A percentile compares a stretch with the other conserved stretches of the same genome.
Evolutionary conservation across 768 basidiomycete genomes (phyloP).

Genomic region (Antrodiella citrinella): DNA sequence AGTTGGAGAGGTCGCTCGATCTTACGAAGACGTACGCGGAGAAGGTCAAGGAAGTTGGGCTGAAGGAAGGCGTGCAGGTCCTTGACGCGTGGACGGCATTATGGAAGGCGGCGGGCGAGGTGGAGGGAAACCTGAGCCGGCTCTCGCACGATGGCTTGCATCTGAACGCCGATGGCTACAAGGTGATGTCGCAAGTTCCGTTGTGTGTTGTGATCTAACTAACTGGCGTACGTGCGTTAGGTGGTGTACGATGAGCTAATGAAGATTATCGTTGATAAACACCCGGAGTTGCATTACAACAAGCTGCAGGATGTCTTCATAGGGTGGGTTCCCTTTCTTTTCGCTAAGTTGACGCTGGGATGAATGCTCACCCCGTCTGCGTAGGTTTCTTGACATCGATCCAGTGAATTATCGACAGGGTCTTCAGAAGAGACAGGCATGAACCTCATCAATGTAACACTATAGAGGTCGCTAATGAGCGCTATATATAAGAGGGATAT

Average conservation of each 20-base stretch:
- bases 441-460: background rate
- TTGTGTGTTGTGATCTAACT: background rate
- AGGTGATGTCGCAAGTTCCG: constrained; percentile 47
- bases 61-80: constrained; percentile 45
- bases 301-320: constrained; percentile 51
- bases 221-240: too few relatives aligned
- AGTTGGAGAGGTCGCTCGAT: constrained; percentile 53
- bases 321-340: constrained; percentile 44
- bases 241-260: constrained; percentile 58
- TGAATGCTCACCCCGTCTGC: too few relatives aligned
- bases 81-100: constrained; percentile 70
- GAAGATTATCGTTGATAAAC: constrained; percentile 43
- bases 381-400: constrained; percentile 5
- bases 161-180: constrained; percentile 65
- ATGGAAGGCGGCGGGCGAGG: constrained; percentile 65
- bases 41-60: constrained; percentile 55
- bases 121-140: constrained; percentile 40
- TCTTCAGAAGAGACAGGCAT: constrained; percentile 1
- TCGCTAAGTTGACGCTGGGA: too few relatives aligned
- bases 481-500: too few relatives aligned
- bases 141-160: constrained; percentile 77
- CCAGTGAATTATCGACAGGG: constrained; percentile 1
- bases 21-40: constrained; percentile 63
- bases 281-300: constrained; percentile 65
- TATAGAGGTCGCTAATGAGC: too few relatives aligned